These are phyloP conservation scores for Phytophthora nicotianae DNA, from an alignment of 352 stramenopile species.

Conservation along the genomic window DNA sequence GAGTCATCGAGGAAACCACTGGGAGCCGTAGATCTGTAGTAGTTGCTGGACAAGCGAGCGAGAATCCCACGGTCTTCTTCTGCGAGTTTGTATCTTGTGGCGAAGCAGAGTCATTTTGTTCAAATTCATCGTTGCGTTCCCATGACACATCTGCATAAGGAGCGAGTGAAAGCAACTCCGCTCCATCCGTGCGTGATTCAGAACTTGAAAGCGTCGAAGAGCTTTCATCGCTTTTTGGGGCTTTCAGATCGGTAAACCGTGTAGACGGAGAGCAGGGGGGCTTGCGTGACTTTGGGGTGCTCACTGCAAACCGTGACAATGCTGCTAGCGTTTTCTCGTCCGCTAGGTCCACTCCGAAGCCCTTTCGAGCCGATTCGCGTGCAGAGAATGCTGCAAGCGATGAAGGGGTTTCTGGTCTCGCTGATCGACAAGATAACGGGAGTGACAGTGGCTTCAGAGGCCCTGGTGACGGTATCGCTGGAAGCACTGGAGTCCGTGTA, in stretches of 20 bases:
- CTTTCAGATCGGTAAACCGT: not conserved
- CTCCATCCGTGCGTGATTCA: slow-evolving; percentile 19
- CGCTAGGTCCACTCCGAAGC: slow-evolving; percentile 46
- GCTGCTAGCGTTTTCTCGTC: slow-evolving; percentile 53
- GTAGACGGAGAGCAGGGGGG: slow-evolving; percentile 37
- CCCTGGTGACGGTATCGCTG: slow-evolving; percentile 20
- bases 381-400: slow-evolving; percentile 41
- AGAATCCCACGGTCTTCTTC: slow-evolving; percentile 9
- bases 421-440: slow-evolving; percentile 37
- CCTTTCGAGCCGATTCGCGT: slow-evolving; percentile 51
- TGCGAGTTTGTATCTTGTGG: slow-evolving; percentile 2
- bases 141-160: slow-evolving; percentile 34
- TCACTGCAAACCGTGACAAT: slow-evolving; percentile 49
- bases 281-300: slow-evolving; percentile 40
- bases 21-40: slow-evolving; percentile 37
- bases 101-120: slow-evolving; percentile 3
- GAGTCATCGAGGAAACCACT: slow-evolving; percentile 4
- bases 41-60: not conserved
- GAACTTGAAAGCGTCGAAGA: slow-evolving; percentile 11
- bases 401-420: slow-evolving; percentile 42
- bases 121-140: slow-evolving; percentile 20
- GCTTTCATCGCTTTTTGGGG: slow-evolving; percentile 1
- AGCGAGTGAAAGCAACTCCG: slow-evolving; percentile 35
- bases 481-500: slow-evolving; percentile 50
- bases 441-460: slow-evolving; percentile 22